Conservation (phyloP, 176 grass and related monocot genomes). For the Lolium rigidum region DNA sequence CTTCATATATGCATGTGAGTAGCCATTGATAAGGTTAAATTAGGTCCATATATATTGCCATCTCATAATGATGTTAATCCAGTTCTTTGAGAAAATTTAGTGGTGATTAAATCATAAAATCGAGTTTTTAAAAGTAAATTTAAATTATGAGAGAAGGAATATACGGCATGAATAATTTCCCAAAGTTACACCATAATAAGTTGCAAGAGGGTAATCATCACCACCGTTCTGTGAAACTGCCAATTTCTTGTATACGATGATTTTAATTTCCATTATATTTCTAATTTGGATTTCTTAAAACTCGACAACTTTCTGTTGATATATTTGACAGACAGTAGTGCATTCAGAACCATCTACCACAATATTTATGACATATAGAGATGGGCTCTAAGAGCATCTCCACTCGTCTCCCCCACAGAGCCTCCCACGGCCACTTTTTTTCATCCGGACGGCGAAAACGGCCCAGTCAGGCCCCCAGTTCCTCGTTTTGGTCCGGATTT, state of each 20-base stretch:
- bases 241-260: neutral
- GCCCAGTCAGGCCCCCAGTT: too few relatives aligned
- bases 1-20: conserved; percentile 12
- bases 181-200: neutral
- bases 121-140: neutral
- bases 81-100: neutral
- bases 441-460: too few relatives aligned
- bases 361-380: neutral
- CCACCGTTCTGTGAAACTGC: neutral
- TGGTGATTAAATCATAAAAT: neutral
- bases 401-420: too few relatives aligned
- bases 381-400: too few relatives aligned
- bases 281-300: neutral
- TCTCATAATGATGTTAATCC: neutral
- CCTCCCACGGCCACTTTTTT: too few relatives aligned
- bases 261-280: neutral
- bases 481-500: too few relatives aligned
- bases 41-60: neutral
- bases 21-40: neutral
- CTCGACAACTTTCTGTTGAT: neutral
- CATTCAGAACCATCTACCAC: neutral
- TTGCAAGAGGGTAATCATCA: neutral
- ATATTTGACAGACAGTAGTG: neutral
- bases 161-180: neutral
- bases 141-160: neutral